Conservation (phyloP, 78 protist species). For the Dictyostelium brefeldianum region DNA sequence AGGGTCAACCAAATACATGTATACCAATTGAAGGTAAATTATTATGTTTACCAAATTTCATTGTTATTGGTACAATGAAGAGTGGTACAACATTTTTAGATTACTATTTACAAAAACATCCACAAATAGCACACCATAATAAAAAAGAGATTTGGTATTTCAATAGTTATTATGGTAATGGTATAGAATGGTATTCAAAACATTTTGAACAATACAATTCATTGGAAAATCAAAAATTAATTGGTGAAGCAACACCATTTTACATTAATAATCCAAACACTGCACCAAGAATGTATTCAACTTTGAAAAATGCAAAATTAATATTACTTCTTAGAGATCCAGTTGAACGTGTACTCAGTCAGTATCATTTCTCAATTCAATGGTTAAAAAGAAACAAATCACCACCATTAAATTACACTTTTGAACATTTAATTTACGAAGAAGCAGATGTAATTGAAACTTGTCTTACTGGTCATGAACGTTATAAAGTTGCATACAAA, state of each 20-base stretch:
- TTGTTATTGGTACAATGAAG: slow-evolving; percentile 62
- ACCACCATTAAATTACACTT: not conserved
- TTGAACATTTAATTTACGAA: slow-evolving; percentile 36
- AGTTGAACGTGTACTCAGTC: slow-evolving; percentile 48
- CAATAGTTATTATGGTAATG: slow-evolving; percentile 45
- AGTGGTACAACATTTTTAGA: slow-evolving; percentile 72
- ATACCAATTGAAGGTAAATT: slow-evolving; percentile 35
- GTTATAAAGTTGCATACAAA: not conserved
- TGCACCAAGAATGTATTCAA: slow-evolving; percentile 38
- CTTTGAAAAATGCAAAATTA: slow-evolving; percentile 23
- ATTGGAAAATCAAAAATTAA: slow-evolving; percentile 25
- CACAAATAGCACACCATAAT: slow-evolving; percentile 58
- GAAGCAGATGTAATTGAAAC: slow-evolving; percentile 68
- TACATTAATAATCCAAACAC: slow-evolving; percentile 66
- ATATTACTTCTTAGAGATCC: slow-evolving; percentile 55
- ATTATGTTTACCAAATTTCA: slow-evolving; percentile 52
- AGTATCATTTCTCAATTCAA: slow-evolving; percentile 47
- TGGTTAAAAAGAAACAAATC: slow-evolving; percentile 36
- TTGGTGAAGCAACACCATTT: slow-evolving; percentile 77
- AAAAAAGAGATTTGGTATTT: slow-evolving; percentile 74
- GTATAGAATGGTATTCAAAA: slow-evolving; percentile 58
- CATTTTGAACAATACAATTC: slow-evolving; percentile 22
- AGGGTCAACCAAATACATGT: slow-evolving; percentile 50
- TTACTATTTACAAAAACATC: slow-evolving; percentile 65
- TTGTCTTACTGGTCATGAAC: slow-evolving; percentile 46